These are phyloP conservation scores for Przewalskia tangutica DNA, from an alignment of 257 asterid genomes.

Conservation along the genomic window DNA sequence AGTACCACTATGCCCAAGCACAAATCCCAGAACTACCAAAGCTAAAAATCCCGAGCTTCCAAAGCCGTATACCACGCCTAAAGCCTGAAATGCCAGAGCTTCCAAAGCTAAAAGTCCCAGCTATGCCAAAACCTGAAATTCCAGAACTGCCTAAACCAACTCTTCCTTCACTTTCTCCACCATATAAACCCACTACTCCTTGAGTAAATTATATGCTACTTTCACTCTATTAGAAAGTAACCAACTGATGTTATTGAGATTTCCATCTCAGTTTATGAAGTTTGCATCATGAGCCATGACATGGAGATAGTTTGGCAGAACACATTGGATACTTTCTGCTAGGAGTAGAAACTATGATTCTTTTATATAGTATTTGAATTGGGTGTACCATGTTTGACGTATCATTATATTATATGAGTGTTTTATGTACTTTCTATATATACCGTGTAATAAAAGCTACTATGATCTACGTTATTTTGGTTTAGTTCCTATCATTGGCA, in stretches of 20 bases:
- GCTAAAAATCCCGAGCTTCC: not conserved
- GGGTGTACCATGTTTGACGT: not conserved
- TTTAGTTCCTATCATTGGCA: not conserved
- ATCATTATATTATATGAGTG: not conserved
- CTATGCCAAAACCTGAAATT: slow-evolving; percentile 4
- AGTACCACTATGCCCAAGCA: not conserved
- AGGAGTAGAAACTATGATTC: not conserved
- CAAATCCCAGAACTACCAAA: slow-evolving; percentile 4
- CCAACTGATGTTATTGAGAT: not conserved
- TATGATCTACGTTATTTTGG: not conserved
- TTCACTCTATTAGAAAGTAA: not conserved
- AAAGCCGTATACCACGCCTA: not conserved
- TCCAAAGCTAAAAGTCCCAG: not conserved
- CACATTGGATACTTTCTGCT: not conserved
- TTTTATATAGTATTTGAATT: not conserved
- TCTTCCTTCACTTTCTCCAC: not conserved
- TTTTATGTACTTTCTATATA: not conserved
- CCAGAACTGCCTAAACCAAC: not conserved
- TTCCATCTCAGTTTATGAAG: not conserved
- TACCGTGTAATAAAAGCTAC: not conserved
- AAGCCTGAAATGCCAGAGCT: not conserved
- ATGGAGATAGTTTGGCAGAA: not conserved
- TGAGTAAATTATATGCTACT: not conserved
- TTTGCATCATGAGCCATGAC: not conserved
- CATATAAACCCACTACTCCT: not conserved